Conservation (phyloP, 2,329 filamentous ascomycete species). For the Lecanicillium sp. region DNA sequence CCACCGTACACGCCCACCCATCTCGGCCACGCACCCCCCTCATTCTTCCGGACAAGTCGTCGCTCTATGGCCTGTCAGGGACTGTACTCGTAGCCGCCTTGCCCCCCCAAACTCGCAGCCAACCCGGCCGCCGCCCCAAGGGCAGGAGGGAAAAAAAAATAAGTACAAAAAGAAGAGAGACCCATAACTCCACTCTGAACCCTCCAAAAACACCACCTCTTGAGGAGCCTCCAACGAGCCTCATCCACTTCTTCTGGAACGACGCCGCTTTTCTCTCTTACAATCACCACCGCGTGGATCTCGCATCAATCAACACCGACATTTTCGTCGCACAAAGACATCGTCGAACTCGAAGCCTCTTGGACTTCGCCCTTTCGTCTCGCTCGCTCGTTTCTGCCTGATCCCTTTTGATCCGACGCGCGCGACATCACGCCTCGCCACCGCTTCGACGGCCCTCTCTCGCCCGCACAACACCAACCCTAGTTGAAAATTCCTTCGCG, state of each 20-base stretch:
- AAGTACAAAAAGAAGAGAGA: conserved; percentile 8
- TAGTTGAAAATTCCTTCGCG: conserved; percentile 13
- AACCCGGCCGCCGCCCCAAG: neutral
- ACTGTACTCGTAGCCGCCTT: conserved; percentile 1
- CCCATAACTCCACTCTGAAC: conserved; percentile 11
- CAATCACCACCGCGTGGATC: conserved; percentile 6
- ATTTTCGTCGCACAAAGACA: neutral
- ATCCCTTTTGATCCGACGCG: neutral
- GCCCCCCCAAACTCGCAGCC: conserved; percentile 5
- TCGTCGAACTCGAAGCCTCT: conserved; percentile 1
- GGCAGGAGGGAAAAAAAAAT: conserved; percentile 7
- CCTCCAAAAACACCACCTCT: conserved; percentile 10
- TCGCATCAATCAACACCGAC: conserved; percentile 5
- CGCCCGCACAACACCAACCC: conserved; percentile 14
- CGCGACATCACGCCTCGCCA: neutral
- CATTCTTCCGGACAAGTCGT: conserved; percentile 2
- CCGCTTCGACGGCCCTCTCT: conserved; percentile 9
- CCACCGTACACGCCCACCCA: too few relatives aligned
- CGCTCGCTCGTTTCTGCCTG: conserved; percentile 3
- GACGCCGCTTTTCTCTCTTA: conserved; percentile 10
- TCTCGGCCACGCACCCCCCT: neutral
- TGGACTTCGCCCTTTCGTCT: neutral
- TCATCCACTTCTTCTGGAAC: conserved; percentile 10
- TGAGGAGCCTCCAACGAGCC: conserved; percentile 9
- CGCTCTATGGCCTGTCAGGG: neutral